Percentiles rank a stretch among this genome's conserved stretches.
These are phyloP conservation scores for Colletotrichum trifolii DNA, from an alignment of 2,329 filamentous ascomycete species.

Conservation along the genomic window DNA sequence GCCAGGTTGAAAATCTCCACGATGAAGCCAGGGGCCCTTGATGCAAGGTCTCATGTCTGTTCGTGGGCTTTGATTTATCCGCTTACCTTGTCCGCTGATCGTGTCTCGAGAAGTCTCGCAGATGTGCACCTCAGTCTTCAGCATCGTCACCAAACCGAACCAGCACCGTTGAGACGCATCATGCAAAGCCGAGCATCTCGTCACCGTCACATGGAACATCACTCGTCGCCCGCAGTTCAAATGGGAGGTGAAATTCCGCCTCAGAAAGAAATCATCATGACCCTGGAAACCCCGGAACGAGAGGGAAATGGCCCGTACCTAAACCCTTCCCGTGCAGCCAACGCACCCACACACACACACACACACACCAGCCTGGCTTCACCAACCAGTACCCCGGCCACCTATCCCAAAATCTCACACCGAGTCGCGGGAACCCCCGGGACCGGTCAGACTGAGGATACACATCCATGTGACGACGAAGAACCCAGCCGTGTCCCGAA, in stretches of 20 bases:
- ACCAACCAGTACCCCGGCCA: constrained; percentile 13
- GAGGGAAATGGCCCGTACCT: background rate
- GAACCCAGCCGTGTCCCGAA: background rate
- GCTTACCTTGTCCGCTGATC: background rate
- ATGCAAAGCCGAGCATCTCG: constrained; percentile 2
- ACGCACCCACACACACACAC: background rate
- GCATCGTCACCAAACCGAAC: too few species aligned
- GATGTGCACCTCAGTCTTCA: too few species aligned
- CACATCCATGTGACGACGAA: constrained; percentile 12
- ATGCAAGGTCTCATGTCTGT: constrained; percentile 1
- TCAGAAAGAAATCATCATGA: too few species aligned
- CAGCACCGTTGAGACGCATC: background rate
- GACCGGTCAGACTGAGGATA: constrained; percentile 24
- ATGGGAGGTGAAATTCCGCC: too few species aligned
- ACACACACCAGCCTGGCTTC: background rate
- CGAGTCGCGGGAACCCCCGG: constrained; percentile 32
- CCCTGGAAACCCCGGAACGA: background rate
- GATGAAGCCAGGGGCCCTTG: background rate
- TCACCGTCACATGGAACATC: constrained; percentile 17
- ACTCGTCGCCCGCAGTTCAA: too few species aligned
- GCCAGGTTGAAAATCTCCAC: too few species aligned
- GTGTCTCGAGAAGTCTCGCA: too few species aligned
- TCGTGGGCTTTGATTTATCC: constrained; percentile 30
- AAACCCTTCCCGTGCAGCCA: too few species aligned
- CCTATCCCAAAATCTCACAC: constrained; percentile 30